Evolutionary conservation across 2,329 filamentous ascomycete genomes (phyloP), one percentile per base, ranked within the genome.

Genomic region (Berkeleyomyces rouxiae): DNA sequence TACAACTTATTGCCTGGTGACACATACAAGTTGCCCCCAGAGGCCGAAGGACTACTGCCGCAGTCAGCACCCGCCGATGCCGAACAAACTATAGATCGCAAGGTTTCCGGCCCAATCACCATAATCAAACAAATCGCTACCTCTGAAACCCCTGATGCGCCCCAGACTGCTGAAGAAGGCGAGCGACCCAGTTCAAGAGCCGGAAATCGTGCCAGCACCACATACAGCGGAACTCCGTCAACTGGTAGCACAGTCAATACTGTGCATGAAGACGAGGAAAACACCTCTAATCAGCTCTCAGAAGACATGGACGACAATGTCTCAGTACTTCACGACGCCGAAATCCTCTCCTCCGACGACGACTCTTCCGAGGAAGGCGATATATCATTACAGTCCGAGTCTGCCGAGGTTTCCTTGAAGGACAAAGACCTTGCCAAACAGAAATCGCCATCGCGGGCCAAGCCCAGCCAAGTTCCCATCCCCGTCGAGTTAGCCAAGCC

Each of bases 21-120:
- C 74, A 96, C 95, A 71, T 96, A 97, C 75, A 97, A 95, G 65
- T 84, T 99, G 53, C 92, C 93, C 0, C 83, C 88, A 2, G 92
- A 97, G 73, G 92, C 93, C 3, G 92, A 97, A 73, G 92, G 91
- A 0, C 75, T 90, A 1, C 88, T 92, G 66, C 43, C 64, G 7
- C 47, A 53, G 37, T 37, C 58, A 37, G 33, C 53, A 16, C n/a
- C 64, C 13, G 40, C 40, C 31, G 44, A 55, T 13, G 46, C 40
- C 6, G 61, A 53, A 33, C 33, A 74, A 76, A 11, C 70, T 70
- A 1, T 64, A 70, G 63, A 62, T 40, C 60, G 57, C 11, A 60
- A 61, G 58, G 63, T 61, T 7, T 62, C 63, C 7, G 63, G 16
- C 53, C 71, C 5, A 72, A 75, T 66, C 72, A 64, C 63, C 2